Evolutionary conservation across 768 basidiomycete species (phyloP).

Genomic region (Rhodotorula diobovata): DNA sequence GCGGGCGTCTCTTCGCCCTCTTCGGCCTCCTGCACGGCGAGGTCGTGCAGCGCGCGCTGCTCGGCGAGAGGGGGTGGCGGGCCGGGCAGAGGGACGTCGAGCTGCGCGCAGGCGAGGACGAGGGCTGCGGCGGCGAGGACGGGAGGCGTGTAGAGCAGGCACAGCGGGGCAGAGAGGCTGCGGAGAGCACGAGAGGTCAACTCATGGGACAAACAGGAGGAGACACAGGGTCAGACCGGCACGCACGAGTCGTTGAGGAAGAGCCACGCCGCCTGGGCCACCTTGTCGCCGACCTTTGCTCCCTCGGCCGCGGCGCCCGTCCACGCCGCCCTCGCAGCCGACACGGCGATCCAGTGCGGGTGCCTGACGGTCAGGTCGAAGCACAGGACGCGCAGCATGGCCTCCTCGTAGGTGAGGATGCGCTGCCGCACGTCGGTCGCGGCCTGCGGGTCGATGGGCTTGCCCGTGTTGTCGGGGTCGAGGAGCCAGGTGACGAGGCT

Average conservation of each 20-base stretch:
- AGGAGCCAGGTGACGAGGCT: slow-evolving; percentile 36
- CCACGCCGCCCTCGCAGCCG: slow-evolving; percentile 27
- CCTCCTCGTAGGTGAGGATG: slow-evolving; percentile 44
- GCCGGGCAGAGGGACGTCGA: slow-evolving; percentile 1
- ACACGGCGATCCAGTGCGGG: slow-evolving; percentile 33
- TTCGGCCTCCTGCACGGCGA: slow-evolving; percentile 3
- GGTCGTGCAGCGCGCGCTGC: slow-evolving; percentile 10
- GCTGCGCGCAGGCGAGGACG: slow-evolving; percentile 27
- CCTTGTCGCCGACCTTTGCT: neutral
- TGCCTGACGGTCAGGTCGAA: slow-evolving; percentile 45
- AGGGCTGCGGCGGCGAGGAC: slow-evolving; percentile 41
- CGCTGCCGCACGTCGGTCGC: slow-evolving; percentile 35
- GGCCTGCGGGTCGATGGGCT: neutral
- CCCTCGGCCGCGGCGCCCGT: neutral
- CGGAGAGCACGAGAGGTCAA: neutral
- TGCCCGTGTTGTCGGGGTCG: slow-evolving; percentile 22
- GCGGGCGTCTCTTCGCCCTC: slow-evolving; percentile 22
- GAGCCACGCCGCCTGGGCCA: slow-evolving; percentile 25
- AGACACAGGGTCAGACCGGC: neutral
- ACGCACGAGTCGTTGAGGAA: slow-evolving; percentile 40
- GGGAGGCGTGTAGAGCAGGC: slow-evolving; percentile 38
- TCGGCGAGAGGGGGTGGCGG: neutral
- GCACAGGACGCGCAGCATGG: slow-evolving; percentile 44
- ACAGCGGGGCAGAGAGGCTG: slow-evolving; percentile 40
- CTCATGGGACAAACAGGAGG: neutral